A percentile compares a stretch with the other conserved stretches of the same genome.
Conservation (phyloP, 306 rosid species). For the Cucurbita maxima region DNA sequence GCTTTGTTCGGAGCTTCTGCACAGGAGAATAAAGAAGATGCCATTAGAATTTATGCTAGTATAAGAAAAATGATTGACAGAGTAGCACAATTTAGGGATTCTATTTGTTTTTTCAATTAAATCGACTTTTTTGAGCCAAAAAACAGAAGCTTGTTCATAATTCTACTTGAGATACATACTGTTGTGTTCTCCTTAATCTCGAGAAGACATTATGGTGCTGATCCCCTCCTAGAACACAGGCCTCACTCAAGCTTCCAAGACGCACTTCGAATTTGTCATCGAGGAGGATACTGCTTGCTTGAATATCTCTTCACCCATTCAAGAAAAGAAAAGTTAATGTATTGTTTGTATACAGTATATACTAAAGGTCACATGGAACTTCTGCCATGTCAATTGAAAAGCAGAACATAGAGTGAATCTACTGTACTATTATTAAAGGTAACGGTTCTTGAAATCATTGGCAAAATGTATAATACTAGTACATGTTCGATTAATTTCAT, state of each 20-base stretch:
- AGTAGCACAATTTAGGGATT: background rate
- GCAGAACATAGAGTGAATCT: background rate
- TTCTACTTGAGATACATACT: constrained; percentile 31
- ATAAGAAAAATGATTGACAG: background rate
- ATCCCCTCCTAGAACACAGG: constrained; percentile 53
- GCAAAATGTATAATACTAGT: background rate
- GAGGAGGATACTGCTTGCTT: constrained; percentile 90
- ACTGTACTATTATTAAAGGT: background rate
- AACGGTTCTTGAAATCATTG: background rate
- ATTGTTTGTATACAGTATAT: background rate
- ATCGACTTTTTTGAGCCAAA: background rate
- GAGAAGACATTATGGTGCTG: constrained; percentile 47
- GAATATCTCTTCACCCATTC: constrained; percentile 54
- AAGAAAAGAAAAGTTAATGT: constrained; percentile 13
- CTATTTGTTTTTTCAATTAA: background rate
- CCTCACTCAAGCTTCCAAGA: constrained; percentile 87
- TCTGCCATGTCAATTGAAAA: background rate
- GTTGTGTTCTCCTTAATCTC: constrained; percentile 59
- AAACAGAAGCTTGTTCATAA: background rate
- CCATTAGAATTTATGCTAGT: background rate
- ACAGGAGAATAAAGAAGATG: constrained; percentile 11
- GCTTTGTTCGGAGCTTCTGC: constrained; percentile 53
- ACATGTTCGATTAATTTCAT: too few relatives aligned
- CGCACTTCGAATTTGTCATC: constrained; percentile 97
- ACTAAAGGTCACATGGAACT: background rate